Evolutionary conservation across 1,284 basidiomycete species (phyloP).

Genomic region (Tremellales sp.): DNA sequence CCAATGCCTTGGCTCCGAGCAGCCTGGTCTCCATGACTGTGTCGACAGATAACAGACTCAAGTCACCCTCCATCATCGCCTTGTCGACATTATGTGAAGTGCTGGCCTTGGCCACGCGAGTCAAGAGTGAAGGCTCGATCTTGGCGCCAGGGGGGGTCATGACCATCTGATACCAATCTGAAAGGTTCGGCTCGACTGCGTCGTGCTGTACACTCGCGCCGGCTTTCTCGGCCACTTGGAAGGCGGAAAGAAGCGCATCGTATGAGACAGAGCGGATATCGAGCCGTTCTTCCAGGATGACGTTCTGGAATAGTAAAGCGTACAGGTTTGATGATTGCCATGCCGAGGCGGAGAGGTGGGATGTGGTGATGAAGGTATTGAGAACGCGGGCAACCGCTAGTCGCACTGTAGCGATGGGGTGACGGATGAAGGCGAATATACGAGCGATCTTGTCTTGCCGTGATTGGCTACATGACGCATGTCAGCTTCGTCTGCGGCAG

Average conservation of each 20-base stretch:
- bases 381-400: constrained; percentile 89
- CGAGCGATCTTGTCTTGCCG: constrained; percentile 65
- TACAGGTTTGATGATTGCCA: constrained; percentile 81
- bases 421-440: constrained; percentile 94
- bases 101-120: constrained; percentile 52
- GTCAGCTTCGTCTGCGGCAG: background rate
- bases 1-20: constrained; percentile 74
- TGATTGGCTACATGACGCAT: constrained; percentile 1
- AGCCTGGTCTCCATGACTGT: constrained; percentile 77
- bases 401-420: constrained; percentile 91
- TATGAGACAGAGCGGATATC: constrained; percentile 80
- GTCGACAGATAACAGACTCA: constrained; percentile 76
- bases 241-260: constrained; percentile 57
- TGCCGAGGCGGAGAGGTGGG: constrained; percentile 61
- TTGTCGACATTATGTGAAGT: constrained; percentile 90
- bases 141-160: constrained; percentile 88
- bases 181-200: constrained; percentile 32
- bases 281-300: constrained; percentile 83
- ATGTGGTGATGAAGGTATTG: constrained; percentile 75
- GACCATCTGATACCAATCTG: constrained; percentile 73
- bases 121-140: constrained; percentile 70
- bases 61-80: constrained; percentile 87
- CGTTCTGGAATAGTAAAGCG: constrained; percentile 87
- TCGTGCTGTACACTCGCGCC: constrained; percentile 56
- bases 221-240: constrained; percentile 66